Conservation (phyloP, 1,284 basidiomycete genomes). For the Schizopora paradoxa region DNA sequence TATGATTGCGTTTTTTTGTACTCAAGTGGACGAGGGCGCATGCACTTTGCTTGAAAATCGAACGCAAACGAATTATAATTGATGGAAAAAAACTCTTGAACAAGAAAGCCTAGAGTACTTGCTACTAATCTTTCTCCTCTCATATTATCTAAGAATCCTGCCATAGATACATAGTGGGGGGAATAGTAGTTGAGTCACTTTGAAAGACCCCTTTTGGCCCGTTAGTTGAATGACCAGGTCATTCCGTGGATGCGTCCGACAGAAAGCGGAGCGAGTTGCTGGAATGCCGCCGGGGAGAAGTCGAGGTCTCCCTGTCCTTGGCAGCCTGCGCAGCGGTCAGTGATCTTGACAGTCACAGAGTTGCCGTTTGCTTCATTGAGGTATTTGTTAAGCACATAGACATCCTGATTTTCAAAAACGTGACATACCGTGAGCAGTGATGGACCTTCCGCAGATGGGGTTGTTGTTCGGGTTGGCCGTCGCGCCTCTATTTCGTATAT, state of each 20-base stretch:
- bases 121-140: no score
- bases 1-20: no score
- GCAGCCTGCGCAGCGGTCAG: background rate
- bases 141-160: no score
- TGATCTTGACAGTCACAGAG: background rate
- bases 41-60: no score
- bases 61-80: no score
- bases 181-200: no score
- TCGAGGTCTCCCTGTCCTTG: slow-evolving; percentile 29
- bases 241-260: slow-evolving; percentile 1
- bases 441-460: background rate
- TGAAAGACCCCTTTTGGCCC: background rate
- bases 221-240: background rate
- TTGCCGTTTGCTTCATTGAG: background rate
- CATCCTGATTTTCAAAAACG: background rate
- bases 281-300: slow-evolving; percentile 30
- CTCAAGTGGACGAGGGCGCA: no score
- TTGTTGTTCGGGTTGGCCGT: background rate
- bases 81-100: no score
- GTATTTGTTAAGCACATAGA: background rate
- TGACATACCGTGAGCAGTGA: background rate
- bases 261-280: slow-evolving; percentile 24
- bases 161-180: no score
- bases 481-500: background rate
- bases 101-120: no score